A percentile compares a stretch with the other conserved stretches of the same genome.
Conservation (phyloP, 371 early-diverging fungal genomes). For the Mucor velutinosus region DNA sequence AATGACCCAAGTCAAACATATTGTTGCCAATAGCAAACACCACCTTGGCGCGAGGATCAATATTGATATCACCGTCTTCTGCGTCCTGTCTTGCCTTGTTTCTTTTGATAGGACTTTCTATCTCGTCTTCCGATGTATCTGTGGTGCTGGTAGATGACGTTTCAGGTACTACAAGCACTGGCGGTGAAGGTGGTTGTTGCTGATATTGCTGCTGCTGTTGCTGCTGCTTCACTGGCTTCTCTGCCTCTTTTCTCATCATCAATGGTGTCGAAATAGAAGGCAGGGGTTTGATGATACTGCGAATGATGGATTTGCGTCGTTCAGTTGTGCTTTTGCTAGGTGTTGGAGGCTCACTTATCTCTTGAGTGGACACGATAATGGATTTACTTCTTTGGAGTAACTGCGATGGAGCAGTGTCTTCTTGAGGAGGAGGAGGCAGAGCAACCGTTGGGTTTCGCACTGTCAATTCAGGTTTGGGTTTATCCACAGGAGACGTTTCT, state of each 20-base stretch:
- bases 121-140: slow-evolving; percentile 2
- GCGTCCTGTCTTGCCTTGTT: neutral
- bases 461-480: slow-evolving; percentile 17
- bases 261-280: slow-evolving; percentile 18
- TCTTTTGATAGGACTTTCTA: neutral
- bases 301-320: slow-evolving; percentile 12
- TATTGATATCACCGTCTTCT: slow-evolving; percentile 29
- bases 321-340: neutral
- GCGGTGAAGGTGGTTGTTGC: neutral
- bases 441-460: slow-evolving; percentile 16
- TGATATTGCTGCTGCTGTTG: neutral
- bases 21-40: slow-evolving; percentile 58
- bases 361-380: neutral
- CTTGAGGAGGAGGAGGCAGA: neutral
- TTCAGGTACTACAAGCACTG: slow-evolving; percentile 5
- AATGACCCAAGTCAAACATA: slow-evolving; percentile 52
- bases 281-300: slow-evolving; percentile 18
- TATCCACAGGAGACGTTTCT: slow-evolving; percentile 5
- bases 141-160: slow-evolving; percentile 4
- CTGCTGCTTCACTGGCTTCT: neutral
- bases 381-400: slow-evolving; percentile 2
- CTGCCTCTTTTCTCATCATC: neutral
- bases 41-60: slow-evolving; percentile 53
- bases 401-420: neutral
- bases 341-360: slow-evolving; percentile 1